phyloP scores from a whole-genome alignment of 257 asterid genomes.

The Rhazya stricta region DNA sequence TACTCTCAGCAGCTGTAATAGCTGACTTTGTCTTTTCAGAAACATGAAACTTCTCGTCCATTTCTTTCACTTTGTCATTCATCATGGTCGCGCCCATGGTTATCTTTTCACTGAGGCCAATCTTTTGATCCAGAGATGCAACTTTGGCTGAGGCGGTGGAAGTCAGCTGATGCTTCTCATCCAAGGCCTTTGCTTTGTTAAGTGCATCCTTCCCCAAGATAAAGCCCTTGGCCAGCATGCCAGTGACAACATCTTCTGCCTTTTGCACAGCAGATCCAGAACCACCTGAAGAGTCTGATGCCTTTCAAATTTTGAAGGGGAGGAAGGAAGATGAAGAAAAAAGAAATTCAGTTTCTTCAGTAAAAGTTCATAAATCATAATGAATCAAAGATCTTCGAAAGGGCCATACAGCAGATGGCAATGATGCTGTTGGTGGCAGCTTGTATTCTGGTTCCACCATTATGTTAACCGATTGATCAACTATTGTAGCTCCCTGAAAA shows the following conservation, averaged over 20 bases:
- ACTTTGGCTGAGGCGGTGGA: constrained; percentile 42
- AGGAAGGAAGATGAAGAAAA: not conserved
- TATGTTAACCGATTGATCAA: constrained; percentile 25
- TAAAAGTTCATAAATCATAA: not conserved
- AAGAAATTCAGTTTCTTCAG: not conserved
- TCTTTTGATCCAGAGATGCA: constrained; percentile 37
- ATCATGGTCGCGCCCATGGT: constrained; percentile 31
- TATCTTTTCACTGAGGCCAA: constrained; percentile 40
- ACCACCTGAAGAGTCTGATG: constrained; percentile 5
- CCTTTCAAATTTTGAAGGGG: not conserved
- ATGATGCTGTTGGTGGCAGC: constrained; percentile 20
- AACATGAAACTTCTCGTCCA: constrained; percentile 43
- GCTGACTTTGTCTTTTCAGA: constrained; percentile 43
- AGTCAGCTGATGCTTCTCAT: constrained; percentile 46
- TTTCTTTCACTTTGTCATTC: constrained; percentile 39
- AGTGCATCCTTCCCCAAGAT: constrained; percentile 41
- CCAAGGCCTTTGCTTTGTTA: constrained; percentile 37
- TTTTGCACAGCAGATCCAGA: constrained; percentile 33
- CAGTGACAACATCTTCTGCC: constrained; percentile 44
- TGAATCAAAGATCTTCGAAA: not conserved
- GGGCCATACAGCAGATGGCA: constrained; percentile 15
- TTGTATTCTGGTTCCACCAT: constrained; percentile 20
- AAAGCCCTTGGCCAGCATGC: constrained; percentile 45
- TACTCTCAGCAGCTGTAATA: constrained; percentile 36
- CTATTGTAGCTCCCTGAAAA: constrained; percentile 29